Base-by-base conservation (phyloP, 2,329 filamentous ascomycete genomes). In the Diaporthe citri region DNA sequence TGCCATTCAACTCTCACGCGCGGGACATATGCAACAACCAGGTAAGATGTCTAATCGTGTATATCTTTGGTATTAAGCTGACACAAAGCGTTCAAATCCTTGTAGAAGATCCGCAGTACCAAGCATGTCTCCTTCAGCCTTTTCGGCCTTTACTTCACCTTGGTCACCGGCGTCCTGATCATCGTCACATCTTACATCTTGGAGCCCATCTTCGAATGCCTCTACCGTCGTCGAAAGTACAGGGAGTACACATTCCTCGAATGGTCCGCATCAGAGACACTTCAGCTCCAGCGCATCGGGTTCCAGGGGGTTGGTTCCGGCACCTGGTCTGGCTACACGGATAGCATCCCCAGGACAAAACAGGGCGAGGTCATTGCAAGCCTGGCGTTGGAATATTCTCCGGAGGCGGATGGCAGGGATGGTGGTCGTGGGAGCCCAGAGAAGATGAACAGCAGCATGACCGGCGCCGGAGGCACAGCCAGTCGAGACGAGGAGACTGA, bases 81-180 rank as follows among this genome's bases (percentile, higher is more conserved):
- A 36, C 17, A 34, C 48, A 9, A 34, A 10, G 6, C 10, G 7
- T 4, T 36, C 17, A n/a, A 20, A 39, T 4, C 4, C 20, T 17
- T 12, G 4, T 20, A 67, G 62, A 67, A 36, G 13, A 43, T 67
- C 1, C 62, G 62, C 12, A 67, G 43, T 5, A 51, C 62, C 43
- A 51, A 52, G 2, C 31, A 67, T 34, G 31, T 67, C 20, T 51
- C 62, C 2, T 67, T 67, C 43, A 67, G 43, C 43, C 62, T 67
- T 3, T 66, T 67, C 22, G 62, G 62, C 22, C 62, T 67, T 17
- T 67, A 67, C 13, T 67, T 67, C 43, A 67, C 62, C 28, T 17
- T 51, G 6, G 43, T 13, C 20, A 39, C 62, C 2, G 62, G 62
- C 2, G 31, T 67, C 22, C 13, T 39, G 6, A 52, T 67, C 28